These are phyloP conservation scores for Malassezia restricta DNA, from an alignment of 1,284 basidiomycete genomes.

Conservation along the genomic window DNA sequence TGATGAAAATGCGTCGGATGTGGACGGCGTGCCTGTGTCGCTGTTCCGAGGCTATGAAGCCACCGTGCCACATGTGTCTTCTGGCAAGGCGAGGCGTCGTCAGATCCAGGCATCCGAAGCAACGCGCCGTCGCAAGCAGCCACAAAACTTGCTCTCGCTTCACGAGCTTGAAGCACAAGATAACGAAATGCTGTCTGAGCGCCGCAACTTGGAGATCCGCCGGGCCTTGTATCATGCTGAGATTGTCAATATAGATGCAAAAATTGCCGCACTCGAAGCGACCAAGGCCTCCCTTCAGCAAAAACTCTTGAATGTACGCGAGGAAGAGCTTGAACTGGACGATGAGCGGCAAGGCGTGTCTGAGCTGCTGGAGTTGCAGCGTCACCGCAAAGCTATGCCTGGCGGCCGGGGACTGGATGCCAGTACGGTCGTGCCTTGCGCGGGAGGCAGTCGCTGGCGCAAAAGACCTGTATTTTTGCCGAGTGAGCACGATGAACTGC, in stretches of 20 bases:
- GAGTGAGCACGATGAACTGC: constrained; percentile 91
- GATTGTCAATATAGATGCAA: constrained; percentile 27
- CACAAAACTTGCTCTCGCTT: constrained; percentile 18
- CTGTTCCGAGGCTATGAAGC: constrained; percentile 44
- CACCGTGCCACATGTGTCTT: constrained; percentile 33
- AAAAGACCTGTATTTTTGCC: constrained; percentile 73
- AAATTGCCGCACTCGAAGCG: constrained; percentile 59
- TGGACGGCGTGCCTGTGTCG: constrained; percentile 23
- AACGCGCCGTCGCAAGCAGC: constrained; percentile 9
- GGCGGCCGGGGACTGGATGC: constrained; percentile 36
- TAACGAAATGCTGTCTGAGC: constrained; percentile 33
- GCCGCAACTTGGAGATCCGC: constrained; percentile 32
- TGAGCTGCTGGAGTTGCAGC: constrained; percentile 36
- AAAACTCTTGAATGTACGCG: constrained; percentile 72
- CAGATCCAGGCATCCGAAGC: constrained; percentile 20
- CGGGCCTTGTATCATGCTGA: constrained; percentile 25
- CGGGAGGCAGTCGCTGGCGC: constrained; percentile 23
- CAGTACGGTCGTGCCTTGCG: constrained; percentile 16
- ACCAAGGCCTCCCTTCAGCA: constrained; percentile 70
- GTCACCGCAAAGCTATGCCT: constrained; percentile 38
- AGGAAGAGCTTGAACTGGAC: constrained; percentile 88
- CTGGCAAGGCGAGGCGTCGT: constrained; percentile 29
- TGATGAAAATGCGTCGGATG: constrained; percentile 15
- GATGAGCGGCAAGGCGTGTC: constrained; percentile 52
- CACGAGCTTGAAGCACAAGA: constrained; percentile 39